Evolutionary conservation across 2,329 filamentous ascomycete genomes (phyloP), one percentile per base, ranked within the genome.

Genomic region (Neonectria neomacrospora): DNA sequence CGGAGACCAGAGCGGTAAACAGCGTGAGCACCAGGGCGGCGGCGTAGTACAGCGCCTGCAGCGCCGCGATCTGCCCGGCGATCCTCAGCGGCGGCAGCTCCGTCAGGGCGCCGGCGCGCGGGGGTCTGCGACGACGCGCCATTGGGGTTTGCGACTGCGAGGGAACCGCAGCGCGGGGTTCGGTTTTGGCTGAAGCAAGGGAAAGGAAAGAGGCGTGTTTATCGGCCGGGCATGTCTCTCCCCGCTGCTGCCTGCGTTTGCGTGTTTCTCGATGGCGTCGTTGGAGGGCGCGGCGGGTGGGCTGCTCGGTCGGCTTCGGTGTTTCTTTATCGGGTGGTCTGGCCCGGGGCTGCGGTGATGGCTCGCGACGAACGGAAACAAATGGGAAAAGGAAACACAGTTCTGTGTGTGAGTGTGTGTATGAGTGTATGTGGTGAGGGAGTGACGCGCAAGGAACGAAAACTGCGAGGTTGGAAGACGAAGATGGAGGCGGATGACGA

Each of bases 21-120:
- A 88, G 78, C 74, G 86, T 82, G 44, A 88, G 79, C 11, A 86
- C 76, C 32, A 85, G 73, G 8, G 84, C 82, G 18, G 78, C 78
- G 61, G 77, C 75, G 74, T 88, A 88, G 79, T 86, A 88, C 54
- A 87, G 76, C 18, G 77, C 79, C 71, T 90, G 88, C 14, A 90
- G 76, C 12, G 81, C 79, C 44, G 83, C 81, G 72, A 90, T 89
- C 77, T 90, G 87, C 63, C 80, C 77, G 51, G 87, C 82, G 74
- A 89, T 87, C 67, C 83, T 85, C 66, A 88, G 80, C 10, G 87
- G 87, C 11, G 84, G 86, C n/a, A 89, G 83, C 69, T 89, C 87
- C 57, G 85, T 79, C 42, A 88, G 82, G 69, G 87, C 86, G 77
- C 87, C 87, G 50, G 86, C 79, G 72, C 87, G 85, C 54, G 86